Evolutionary conservation across 2,329 filamentous ascomycete species (phyloP).

Genomic region (Triangularia setosa): DNA sequence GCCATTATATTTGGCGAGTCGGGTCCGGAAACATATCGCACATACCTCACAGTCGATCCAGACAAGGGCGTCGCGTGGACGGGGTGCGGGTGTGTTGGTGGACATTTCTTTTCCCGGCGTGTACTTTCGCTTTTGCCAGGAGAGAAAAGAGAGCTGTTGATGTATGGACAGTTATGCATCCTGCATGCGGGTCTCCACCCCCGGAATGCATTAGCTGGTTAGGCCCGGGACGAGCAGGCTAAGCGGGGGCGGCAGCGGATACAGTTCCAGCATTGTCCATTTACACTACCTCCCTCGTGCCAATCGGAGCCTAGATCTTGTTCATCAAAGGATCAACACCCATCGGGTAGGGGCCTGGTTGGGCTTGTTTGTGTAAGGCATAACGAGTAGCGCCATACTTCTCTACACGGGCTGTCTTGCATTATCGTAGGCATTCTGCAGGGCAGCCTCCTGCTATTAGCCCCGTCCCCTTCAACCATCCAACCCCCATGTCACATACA

Average conservation of each 20-base stretch:
- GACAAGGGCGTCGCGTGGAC: conserved; percentile 59
- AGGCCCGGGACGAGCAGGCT: background rate
- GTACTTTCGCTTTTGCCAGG: background rate
- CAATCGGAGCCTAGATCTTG: background rate
- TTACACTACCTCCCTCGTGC: background rate
- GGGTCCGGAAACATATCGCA: conserved; percentile 6
- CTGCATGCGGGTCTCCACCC: background rate
- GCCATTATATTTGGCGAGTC: background rate
- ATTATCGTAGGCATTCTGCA: background rate
- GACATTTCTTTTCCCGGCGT: background rate
- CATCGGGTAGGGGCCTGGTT: background rate
- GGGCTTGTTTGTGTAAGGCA: background rate
- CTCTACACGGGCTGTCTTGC: background rate
- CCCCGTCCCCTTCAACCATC: background rate
- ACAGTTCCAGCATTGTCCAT: background rate
- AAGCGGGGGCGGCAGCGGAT: background rate
- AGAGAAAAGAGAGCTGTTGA: background rate
- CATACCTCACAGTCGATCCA: conserved; percentile 72
- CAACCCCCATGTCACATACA: background rate
- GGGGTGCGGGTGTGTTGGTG: background rate
- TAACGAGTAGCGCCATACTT: background rate
- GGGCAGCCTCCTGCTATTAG: background rate
- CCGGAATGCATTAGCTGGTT: background rate
- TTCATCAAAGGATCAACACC: background rate
- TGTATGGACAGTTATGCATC: background rate